A percentile compares a stretch with the other conserved stretches of the same genome.
Conservation (phyloP, 176 grass and related monocot genomes). For the Zea mays region DNA sequence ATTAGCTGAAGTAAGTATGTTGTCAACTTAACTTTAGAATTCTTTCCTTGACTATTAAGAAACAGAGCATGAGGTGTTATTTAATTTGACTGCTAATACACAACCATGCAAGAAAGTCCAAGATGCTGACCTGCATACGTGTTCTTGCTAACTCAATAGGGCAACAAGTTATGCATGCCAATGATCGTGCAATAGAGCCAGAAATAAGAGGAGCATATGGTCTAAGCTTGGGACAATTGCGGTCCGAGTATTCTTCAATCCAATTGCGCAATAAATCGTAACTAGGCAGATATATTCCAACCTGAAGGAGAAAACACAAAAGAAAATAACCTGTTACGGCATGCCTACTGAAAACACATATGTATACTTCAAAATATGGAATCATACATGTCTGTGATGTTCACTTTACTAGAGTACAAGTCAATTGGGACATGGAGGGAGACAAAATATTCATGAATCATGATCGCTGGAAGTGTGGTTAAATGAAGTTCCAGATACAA, state of each 20-base stretch:
- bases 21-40: neutral
- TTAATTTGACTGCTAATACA: neutral
- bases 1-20: neutral
- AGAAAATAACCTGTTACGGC: neutral
- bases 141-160: conserved; percentile 90
- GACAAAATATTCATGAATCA: conserved; percentile 3
- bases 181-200: conserved; percentile 67
- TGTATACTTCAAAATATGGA: conserved; percentile 6
- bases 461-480: neutral
- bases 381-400: neutral
- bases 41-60: neutral
- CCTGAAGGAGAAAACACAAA: conserved; percentile 37
- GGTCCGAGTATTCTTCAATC: conserved; percentile 72
- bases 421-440: neutral
- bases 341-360: neutral
- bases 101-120: neutral
- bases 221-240: conserved; percentile 54
- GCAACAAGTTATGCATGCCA: conserved; percentile 83
- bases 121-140: conserved; percentile 78
- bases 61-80: neutral
- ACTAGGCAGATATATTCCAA: conserved; percentile 85
- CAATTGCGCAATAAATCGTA: conserved; percentile 86
- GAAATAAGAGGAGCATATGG: conserved; percentile 76
- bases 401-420: neutral
- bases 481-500: neutral